Conservation (phyloP, 1,284 basidiomycete genomes). For the Golubevia pallescens region DNA sequence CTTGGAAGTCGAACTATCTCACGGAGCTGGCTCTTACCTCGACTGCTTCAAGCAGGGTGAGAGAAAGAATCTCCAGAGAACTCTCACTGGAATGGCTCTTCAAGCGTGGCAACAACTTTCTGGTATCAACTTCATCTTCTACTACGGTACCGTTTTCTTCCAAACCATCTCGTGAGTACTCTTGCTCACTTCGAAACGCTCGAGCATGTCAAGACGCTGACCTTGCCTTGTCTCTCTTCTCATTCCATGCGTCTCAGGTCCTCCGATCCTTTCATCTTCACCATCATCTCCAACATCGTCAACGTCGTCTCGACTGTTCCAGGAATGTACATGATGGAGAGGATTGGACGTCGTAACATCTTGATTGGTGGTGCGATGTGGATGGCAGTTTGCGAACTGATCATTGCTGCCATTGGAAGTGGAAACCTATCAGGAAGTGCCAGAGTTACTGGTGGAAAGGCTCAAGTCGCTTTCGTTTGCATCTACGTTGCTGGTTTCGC, state of each 20-base stretch:
- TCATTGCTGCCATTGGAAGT: conserved; percentile 50
- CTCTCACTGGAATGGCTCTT: conserved; percentile 58
- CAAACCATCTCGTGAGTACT: neutral
- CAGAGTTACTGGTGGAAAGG: conserved; percentile 29
- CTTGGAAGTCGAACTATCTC: conserved; percentile 44
- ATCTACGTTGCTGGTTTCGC: conserved; percentile 56
- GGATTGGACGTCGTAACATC: conserved; percentile 41
- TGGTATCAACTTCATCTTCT: conserved; percentile 63
- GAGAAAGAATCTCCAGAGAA: conserved; percentile 50
- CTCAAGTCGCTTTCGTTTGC: conserved; percentile 48
- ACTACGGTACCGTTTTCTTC: conserved; percentile 52
- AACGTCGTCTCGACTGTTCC: conserved; percentile 61
- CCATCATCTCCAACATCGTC: conserved; percentile 64
- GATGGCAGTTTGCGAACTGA: conserved; percentile 46
- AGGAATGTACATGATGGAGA: conserved; percentile 53
- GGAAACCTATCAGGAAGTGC: conserved; percentile 7
- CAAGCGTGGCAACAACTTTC: conserved; percentile 65
- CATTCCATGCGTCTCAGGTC: conserved; percentile 32
- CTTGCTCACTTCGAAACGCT: too few relatives aligned
- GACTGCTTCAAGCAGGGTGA: conserved; percentile 57
- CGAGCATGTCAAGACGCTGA: too few relatives aligned
- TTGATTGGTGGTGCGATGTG: conserved; percentile 48
- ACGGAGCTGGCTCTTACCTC: conserved; percentile 51
- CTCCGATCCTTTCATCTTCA: conserved; percentile 52
- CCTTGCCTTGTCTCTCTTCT: too few relatives aligned